These are phyloP conservation scores for Amyloporia xantha DNA, from an alignment of 768 basidiomycete species.

Conservation along the genomic window DNA sequence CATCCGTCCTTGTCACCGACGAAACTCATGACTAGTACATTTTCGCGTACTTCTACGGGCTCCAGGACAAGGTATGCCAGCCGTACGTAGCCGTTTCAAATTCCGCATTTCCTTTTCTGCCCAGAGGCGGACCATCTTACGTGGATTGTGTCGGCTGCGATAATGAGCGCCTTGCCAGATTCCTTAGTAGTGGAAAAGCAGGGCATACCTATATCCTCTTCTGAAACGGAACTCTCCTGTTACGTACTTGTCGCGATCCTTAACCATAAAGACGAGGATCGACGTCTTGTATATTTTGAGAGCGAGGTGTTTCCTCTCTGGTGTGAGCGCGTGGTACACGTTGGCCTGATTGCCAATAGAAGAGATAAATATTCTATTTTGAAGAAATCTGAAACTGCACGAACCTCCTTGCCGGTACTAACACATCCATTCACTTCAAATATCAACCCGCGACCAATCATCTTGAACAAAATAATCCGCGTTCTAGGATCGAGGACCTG, in stretches of 20 bases:
- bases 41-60: conserved; percentile 90
- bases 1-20: conserved; percentile 77
- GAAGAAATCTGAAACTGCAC: conserved; percentile 10
- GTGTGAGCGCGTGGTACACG: conserved; percentile 84
- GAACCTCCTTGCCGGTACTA: conserved; percentile 95
- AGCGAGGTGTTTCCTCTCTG: conserved; percentile 59
- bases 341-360: conserved; percentile 60
- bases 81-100: conserved; percentile 73
- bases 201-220: conserved; percentile 58
- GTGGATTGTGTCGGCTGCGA: conserved; percentile 70
- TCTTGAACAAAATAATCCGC: conserved; percentile 88
- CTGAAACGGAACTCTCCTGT: conserved; percentile 95
- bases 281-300: conserved; percentile 99
- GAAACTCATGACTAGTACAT: conserved; percentile 94
- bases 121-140: conserved; percentile 99
- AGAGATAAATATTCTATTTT: not conserved
- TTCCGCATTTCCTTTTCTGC: conserved; percentile 99
- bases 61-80: conserved; percentile 84
- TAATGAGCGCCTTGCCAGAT: not conserved
- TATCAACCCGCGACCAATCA: conserved; percentile 86
- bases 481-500: conserved; percentile 98
- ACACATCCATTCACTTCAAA: conserved; percentile 94
- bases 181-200: conserved; percentile 11
- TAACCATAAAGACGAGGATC: conserved; percentile 94
- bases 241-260: conserved; percentile 95